phyloP scores from a whole-genome alignment of 2,329 filamentous ascomycete species.

The Apiospora sp. region DNA sequence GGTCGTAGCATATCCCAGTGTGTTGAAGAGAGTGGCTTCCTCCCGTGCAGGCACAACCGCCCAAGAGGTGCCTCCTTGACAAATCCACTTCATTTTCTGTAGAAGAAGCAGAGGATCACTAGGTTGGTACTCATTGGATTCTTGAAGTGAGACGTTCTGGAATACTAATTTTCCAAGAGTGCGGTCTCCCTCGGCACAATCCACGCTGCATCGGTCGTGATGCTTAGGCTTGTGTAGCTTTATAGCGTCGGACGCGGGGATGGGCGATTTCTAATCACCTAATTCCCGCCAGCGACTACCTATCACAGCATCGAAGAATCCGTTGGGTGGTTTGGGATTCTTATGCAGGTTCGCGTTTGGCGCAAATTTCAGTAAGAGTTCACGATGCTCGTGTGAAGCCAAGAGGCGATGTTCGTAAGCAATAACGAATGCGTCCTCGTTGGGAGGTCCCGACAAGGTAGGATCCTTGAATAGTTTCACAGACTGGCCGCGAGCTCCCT shows the following conservation, averaged over 20 bases:
- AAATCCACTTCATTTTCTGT: slow-evolving; percentile 6
- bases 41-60: background rate
- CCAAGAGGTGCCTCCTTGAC: background rate
- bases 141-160: background rate
- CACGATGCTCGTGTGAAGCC: slow-evolving; percentile 44
- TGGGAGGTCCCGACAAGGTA: slow-evolving; percentile 30
- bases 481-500: background rate
- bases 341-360: slow-evolving; percentile 32
- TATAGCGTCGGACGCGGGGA: background rate
- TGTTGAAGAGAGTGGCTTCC: background rate
- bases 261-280: background rate
- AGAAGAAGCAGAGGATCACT: background rate
- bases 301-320: slow-evolving; percentile 9
- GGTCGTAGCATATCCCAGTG: background rate
- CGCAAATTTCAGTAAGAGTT: slow-evolving; percentile 36
- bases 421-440: slow-evolving; percentile 42
- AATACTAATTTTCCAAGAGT: background rate
- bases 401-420: slow-evolving; percentile 38
- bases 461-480: slow-evolving; percentile 45
- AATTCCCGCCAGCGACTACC: slow-evolving; percentile 29
- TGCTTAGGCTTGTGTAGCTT: background rate
- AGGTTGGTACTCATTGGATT: background rate
- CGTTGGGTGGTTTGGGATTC: too few relatives aligned
- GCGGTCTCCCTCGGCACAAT: background rate
- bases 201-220: background rate